These are phyloP conservation scores for Apiosordaria backusii DNA, from an alignment of 495 filamentous ascomycete genomes.

Conservation along the genomic window DNA sequence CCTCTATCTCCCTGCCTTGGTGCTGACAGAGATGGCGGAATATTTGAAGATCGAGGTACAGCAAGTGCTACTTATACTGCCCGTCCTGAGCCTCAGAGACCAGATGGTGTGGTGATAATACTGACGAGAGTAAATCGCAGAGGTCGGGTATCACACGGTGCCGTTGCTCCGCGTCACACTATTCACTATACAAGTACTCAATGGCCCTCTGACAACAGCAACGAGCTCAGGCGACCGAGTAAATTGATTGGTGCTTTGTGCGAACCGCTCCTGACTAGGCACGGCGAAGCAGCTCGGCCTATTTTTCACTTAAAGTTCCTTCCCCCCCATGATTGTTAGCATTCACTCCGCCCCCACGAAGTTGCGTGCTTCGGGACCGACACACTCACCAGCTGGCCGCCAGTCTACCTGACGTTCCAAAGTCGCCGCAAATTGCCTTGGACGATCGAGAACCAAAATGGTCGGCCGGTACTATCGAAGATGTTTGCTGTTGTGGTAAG, in stretches of 20 bases:
- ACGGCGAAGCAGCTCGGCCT: background rate
- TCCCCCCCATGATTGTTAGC: background rate
- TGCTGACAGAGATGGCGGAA: background rate
- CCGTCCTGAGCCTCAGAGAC: background rate
- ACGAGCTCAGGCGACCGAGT: background rate
- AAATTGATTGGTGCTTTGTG: background rate
- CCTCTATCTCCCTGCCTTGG: background rate
- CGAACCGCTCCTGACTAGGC: background rate
- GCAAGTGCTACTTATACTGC: background rate
- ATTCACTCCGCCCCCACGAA: background rate
- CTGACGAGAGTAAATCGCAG: background rate
- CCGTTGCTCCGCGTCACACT: constrained; percentile 3
- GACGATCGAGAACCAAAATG: background rate
- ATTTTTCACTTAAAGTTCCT: background rate
- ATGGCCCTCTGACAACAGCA: background rate
- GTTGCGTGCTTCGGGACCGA: background rate
- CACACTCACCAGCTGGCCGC: background rate
- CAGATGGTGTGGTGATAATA: background rate
- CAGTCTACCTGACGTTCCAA: background rate
- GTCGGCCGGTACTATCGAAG: background rate
- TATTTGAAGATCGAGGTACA: background rate
- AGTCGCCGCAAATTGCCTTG: background rate
- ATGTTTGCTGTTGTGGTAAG: background rate
- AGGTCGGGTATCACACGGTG: background rate
- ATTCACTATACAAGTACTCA: background rate